Percentiles rank a stretch among this genome's conserved stretches.
Evolutionary conservation across 2,329 filamentous ascomycete species (phyloP).

Genomic region (Keithomyces neogunnii): DNA sequence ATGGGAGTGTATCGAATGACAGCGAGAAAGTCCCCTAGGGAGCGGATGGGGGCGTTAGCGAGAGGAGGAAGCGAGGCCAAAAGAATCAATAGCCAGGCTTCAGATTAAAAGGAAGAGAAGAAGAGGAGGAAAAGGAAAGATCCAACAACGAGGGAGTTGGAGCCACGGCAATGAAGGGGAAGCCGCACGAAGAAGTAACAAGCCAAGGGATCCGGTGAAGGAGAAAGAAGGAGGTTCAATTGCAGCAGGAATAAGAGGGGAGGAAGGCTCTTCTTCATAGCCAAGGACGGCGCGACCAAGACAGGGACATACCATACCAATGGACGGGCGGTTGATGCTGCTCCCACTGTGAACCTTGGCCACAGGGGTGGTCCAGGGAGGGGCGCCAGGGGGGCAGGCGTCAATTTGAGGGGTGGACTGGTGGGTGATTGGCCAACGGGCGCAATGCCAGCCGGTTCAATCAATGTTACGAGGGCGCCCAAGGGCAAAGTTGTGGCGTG

Average conservation of each 20-base stretch:
- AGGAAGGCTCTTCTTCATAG: slow-evolving; percentile 1
- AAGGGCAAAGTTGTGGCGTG: neutral
- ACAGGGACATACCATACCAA: neutral
- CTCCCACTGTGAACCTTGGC: too few relatives aligned
- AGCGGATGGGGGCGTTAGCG: slow-evolving; percentile 10
- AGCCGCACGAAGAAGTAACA: slow-evolving; percentile 11
- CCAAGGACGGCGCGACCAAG: neutral
- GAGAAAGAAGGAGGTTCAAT: slow-evolving; percentile 10
- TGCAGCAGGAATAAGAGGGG: slow-evolving; percentile 7
- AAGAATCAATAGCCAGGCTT: neutral
- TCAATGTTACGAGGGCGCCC: too few relatives aligned
- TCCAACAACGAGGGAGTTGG: slow-evolving; percentile 30
- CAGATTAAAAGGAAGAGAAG: slow-evolving; percentile 7
- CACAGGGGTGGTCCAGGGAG: too few relatives aligned
- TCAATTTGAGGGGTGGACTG: too few relatives aligned
- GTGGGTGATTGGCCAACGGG: too few relatives aligned
- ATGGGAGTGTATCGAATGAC: slow-evolving; percentile 2
- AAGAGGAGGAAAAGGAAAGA: slow-evolving; percentile 12
- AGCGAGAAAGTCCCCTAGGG: slow-evolving; percentile 10
- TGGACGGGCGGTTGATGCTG: too few relatives aligned
- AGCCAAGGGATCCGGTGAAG: neutral
- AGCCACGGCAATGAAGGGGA: slow-evolving; percentile 13
- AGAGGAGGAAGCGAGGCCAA: slow-evolving; percentile 2
- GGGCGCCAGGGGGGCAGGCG: too few relatives aligned
- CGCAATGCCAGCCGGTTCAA: too few relatives aligned